Conservation (phyloP, 371 early-diverging fungal species). For the Choanephora cucurbitarum region DNA sequence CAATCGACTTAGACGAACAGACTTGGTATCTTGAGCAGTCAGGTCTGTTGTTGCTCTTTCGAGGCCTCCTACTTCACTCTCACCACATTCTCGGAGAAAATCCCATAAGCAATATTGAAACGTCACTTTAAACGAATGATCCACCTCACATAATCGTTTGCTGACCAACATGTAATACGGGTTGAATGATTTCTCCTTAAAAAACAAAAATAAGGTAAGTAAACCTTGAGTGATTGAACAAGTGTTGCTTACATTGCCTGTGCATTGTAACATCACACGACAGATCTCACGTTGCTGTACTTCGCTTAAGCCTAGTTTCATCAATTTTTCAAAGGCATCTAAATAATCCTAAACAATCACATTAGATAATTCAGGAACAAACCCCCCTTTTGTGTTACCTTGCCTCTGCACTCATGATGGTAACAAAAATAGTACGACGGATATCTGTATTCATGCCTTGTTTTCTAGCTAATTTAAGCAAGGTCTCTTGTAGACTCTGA, state of each 20-base stretch:
- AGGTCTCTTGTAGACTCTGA: conserved; percentile 56
- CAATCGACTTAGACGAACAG: conserved; percentile 63
- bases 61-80: conserved; percentile 76
- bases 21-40: conserved; percentile 20
- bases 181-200: conserved; percentile 85
- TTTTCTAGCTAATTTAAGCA: conserved; percentile 79
- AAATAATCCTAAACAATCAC: conserved; percentile 78
- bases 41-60: conserved; percentile 48
- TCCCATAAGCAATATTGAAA: conserved; percentile 97
- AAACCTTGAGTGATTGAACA: neutral
- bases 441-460: conserved; percentile 97
- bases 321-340: conserved; percentile 88
- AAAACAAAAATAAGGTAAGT: neutral
- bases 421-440: conserved; percentile 89
- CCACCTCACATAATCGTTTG: conserved; percentile 70
- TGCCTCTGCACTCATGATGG: conserved; percentile 89
- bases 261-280: conserved; percentile 88
- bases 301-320: conserved; percentile 81
- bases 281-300: conserved; percentile 95
- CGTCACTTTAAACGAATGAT: conserved; percentile 87
- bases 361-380: neutral
- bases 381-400: conserved; percentile 9
- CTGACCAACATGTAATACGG: conserved; percentile 93
- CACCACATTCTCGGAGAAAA: conserved; percentile 77
- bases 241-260: conserved; percentile 65